Evolutionary conservation across 2,329 filamentous ascomycete genomes (phyloP).

Genomic region (Fusarium sp.): DNA sequence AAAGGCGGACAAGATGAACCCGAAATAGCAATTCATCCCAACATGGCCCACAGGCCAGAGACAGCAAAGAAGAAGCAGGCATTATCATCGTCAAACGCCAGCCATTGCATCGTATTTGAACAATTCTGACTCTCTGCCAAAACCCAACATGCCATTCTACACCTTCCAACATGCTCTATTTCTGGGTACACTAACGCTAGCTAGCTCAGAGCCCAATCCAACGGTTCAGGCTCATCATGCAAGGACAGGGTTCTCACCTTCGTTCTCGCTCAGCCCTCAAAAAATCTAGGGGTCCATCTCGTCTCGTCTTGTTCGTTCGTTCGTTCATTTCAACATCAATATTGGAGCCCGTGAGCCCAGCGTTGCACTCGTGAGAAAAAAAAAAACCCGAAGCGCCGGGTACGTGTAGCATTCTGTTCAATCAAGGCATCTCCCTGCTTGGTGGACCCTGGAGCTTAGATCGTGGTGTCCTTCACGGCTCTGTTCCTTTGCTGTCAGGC

Average conservation of each 20-base stretch:
- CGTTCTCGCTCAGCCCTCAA: constrained; percentile 12
- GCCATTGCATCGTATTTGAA: neutral
- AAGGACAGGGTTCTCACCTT: constrained; percentile 32
- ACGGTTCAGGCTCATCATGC: constrained; percentile 41
- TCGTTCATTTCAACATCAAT: neutral
- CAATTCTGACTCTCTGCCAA: neutral
- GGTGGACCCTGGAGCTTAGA: constrained; percentile 21
- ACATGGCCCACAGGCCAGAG: constrained; percentile 10
- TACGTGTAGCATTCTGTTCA: constrained; percentile 18
- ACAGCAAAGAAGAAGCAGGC: constrained; percentile 15
- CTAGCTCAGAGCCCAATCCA: constrained; percentile 35
- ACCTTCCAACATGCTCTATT: constrained; percentile 15
- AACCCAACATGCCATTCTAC: neutral
- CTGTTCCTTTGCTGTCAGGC: constrained; percentile 1
- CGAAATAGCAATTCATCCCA: constrained; percentile 10
- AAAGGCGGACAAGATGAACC: constrained; percentile 3
- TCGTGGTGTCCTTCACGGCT: constrained; percentile 20
- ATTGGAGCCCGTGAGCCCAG: constrained; percentile 27
- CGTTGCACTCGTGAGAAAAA: constrained; percentile 20
- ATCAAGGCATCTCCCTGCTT: neutral
- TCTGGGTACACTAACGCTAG: constrained; percentile 14
- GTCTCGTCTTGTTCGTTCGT: neutral
- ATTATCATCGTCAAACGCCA: neutral
- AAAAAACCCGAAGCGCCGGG: constrained; percentile 36
- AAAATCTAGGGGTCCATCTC: constrained; percentile 28